phyloP scores from a whole-genome alignment of 225 moss, liverwort and hornwort species.

The Climacium dendroides region DNA sequence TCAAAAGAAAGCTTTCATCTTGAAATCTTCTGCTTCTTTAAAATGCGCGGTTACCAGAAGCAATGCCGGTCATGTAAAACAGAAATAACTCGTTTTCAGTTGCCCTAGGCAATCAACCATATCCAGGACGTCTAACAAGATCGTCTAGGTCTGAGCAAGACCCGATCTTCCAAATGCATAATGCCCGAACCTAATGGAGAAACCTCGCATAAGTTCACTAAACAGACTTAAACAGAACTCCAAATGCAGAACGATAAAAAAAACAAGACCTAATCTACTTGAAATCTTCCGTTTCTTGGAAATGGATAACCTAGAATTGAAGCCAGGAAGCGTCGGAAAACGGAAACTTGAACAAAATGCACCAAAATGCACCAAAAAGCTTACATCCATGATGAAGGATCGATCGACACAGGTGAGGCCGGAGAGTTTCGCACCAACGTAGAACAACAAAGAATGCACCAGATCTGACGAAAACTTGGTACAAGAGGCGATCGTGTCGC shows the following conservation, averaged over 20 bases:
- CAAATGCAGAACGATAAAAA: background rate
- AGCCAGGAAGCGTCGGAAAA: background rate
- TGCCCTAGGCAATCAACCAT: background rate
- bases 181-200: background rate
- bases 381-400: constrained; percentile 12
- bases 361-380: background rate
- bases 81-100: background rate
- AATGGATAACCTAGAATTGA: background rate
- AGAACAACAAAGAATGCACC: background rate
- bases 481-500: background rate
- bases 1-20: background rate
- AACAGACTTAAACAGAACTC: background rate
- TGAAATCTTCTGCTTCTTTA: background rate
- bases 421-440: background rate
- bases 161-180: background rate
- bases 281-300: background rate
- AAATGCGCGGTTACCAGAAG: background rate
- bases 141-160: background rate
- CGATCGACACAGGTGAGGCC: background rate
- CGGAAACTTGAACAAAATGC: background rate
- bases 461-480: background rate
- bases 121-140: background rate
- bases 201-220: background rate
- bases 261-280: background rate
- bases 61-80: background rate